Evolutionary conservation across 2,329 filamentous ascomycete species (phyloP), one percentile per base, ranked within the genome.

Genomic region (Neofusicoccum parvum): DNA sequence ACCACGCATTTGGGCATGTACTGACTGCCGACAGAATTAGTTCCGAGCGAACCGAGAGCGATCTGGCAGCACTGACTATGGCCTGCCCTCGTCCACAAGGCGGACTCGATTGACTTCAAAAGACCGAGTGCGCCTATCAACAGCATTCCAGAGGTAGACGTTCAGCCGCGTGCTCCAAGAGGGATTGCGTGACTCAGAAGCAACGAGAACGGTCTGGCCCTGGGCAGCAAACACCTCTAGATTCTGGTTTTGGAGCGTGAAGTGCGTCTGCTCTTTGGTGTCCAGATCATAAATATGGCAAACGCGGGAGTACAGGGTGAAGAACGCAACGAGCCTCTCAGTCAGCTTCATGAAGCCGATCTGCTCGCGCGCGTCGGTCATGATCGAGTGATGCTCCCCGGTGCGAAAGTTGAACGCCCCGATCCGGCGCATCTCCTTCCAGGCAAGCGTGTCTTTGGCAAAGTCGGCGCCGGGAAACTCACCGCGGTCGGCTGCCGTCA

Each of bases 241-340:
- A 74, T 64, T 60, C 23, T 60, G 56, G 32, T 48, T 60, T 14
- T 36, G 14, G n/a, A 60, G 56, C 23, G 65, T 72, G 66, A 77
- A 76, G 6, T 59, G 70, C 27, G 70, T 72, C 41, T 56, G 64
- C 5, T 67, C 51, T 15, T 39, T 27, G 1, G 68, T 67, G 11
- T 63, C 48, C 12, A 75, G 51, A 36, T 72, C 63, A 27, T 45
- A 68, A 20, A 74, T 71, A 56, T 76, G 72, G 67, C 68, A 73
- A 1, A 65, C 41, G 6, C 65, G 65, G 7, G 41, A 32, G 7
- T 12, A 56, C 15, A 51, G 46, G 3, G 59, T 23, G 36, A 62
- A 62, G 43, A 74, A 70, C 1, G 67, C 71, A 23, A 76, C 66
- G 11, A 78, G 58, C 5, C 72, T 59, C n/a, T 69, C 69, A 1